Evolutionary conservation across 306 rosid genomes (phyloP), one percentile per base, ranked within the genome.

Genomic region (Prunus salicina): DNA sequence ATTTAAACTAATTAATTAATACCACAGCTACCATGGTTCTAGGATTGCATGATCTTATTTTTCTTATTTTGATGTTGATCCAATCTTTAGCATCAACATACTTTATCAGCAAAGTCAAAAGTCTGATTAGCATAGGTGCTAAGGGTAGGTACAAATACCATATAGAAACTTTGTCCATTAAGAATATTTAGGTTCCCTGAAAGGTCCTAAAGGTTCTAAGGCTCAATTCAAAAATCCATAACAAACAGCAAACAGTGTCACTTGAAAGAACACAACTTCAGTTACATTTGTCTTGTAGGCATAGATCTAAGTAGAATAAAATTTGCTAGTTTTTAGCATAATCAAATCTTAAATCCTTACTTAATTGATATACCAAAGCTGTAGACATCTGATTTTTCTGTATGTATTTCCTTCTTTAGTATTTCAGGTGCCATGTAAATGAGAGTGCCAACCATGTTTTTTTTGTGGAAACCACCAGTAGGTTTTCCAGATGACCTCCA

Each of bases 361-460:
- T 94, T 94, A 79, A 94, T 88, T 69, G 91, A 80, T 68, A 94
- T 55, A 52, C 97, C 96, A 69, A 94, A 94, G 83, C 98, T 90
- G 84, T 92, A 94, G 49, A 94, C 96, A 66, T 94, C 98, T 32
- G 98, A 92, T 56, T 89, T 84, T 81, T 94, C 95, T 68, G 97
- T 86, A 74, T 90, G 96, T 28, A 90, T 74, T 79, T 89, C 92
- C 88, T 94, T 94, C 81, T 76, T 89, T 73, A 92, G 84, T 87
- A 94, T 84, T 87, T 94, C 98, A 82, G 98, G 98, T 46, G 98
- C 93, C 98, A 94, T 92, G 77, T 94, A 94, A 66, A 94, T 83
- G 53, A 94, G 86, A 19, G 98, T 94, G 65, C 97, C 98, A 73
- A 94, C 98, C 97, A 94, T 90, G 75, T 78, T 89, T 79, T 79